Percentiles rank a stretch among this genome's conserved stretches.
phyloP scores from a whole-genome alignment of 2,329 filamentous ascomycete species.

The Purpureocillium lavendulum region DNA sequence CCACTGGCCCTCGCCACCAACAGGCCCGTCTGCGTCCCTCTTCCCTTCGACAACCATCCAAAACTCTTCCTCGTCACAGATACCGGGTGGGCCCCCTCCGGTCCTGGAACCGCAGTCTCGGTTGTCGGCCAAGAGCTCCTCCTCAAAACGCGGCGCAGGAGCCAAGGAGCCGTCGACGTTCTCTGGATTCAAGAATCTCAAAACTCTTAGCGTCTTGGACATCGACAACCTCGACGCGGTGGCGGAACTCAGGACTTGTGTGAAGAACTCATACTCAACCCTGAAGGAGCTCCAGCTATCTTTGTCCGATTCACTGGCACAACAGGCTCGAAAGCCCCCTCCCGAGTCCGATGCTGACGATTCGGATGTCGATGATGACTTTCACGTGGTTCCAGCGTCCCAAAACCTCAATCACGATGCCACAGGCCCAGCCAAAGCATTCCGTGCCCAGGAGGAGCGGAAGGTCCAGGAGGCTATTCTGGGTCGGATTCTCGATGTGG shows the following conservation, averaged over 20 bases:
- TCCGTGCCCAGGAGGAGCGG: slow-evolving; percentile 43
- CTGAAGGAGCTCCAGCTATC: slow-evolving; percentile 49
- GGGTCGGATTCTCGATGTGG: slow-evolving; percentile 43
- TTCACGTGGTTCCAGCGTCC: slow-evolving; percentile 32
- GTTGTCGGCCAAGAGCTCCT: slow-evolving; percentile 22
- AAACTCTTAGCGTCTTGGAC: slow-evolving; percentile 46
- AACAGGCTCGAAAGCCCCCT: slow-evolving; percentile 25
- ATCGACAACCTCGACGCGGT: slow-evolving; percentile 51
- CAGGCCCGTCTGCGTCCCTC: slow-evolving; percentile 8
- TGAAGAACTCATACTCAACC: slow-evolving; percentile 45
- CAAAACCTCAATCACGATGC: slow-evolving; percentile 24
- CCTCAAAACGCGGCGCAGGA: slow-evolving; percentile 19
- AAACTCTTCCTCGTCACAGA: slow-evolving; percentile 5
- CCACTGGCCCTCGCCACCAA: slow-evolving; percentile 19
- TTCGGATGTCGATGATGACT: slow-evolving; percentile 48
- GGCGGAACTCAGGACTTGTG: slow-evolving; percentile 45
- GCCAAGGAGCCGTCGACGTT: slow-evolving; percentile 41
- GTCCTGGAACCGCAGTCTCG: slow-evolving; percentile 26
- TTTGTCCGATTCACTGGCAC: slow-evolving; percentile 44
- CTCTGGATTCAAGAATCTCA: slow-evolving; percentile 48
- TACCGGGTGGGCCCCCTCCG: slow-evolving; percentile 15
- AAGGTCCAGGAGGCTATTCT: slow-evolving; percentile 46
- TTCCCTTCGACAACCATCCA: slow-evolving; percentile 9
- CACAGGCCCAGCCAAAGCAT: slow-evolving; percentile 33
- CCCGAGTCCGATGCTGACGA: slow-evolving; percentile 35